phyloP scores from a whole-genome alignment of 129 eudicot species.

The Tagetes erecta region DNA sequence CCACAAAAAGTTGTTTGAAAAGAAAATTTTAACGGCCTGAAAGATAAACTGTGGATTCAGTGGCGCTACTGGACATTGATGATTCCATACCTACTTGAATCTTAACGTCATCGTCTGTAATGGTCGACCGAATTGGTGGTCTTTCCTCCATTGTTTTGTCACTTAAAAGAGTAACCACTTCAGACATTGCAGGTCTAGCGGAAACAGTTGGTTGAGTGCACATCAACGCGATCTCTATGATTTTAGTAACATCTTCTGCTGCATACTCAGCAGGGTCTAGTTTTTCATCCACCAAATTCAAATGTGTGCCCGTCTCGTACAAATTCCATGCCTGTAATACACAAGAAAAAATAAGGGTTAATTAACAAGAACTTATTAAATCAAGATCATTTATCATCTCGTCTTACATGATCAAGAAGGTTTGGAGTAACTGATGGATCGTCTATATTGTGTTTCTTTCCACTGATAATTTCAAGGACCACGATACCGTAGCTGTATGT shows the following conservation, averaged over 20 bases:
- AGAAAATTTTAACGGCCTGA: slow-evolving; percentile 27
- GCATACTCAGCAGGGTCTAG: slow-evolving; percentile 46
- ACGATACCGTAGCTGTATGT: slow-evolving; percentile 73
- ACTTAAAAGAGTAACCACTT: slow-evolving; percentile 61
- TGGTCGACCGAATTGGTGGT: slow-evolving; percentile 37
- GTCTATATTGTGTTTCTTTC: slow-evolving; percentile 43
- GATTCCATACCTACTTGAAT: slow-evolving; percentile 23
- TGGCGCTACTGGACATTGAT: slow-evolving; percentile 24
- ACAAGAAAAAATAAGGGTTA: neutral
- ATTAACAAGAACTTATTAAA: neutral
- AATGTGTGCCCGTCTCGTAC: slow-evolving; percentile 46
- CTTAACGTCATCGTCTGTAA: slow-evolving; percentile 32
- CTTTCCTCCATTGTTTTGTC: slow-evolving; percentile 33
- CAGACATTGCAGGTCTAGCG: slow-evolving; percentile 70
- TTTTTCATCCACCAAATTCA: slow-evolving; percentile 43
- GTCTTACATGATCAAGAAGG: slow-evolving; percentile 56
- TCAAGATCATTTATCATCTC: neutral
- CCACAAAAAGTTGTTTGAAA: neutral
- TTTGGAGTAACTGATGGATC: slow-evolving; percentile 37
- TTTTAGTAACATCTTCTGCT: slow-evolving; percentile 45
- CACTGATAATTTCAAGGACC: slow-evolving; percentile 69
- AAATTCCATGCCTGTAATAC: slow-evolving; percentile 61
- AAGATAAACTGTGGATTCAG: slow-evolving; percentile 21
- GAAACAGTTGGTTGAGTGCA: slow-evolving; percentile 64
- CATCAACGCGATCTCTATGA: slow-evolving; percentile 59